phyloP scores from a whole-genome alignment of 2,329 filamentous ascomycete genomes.

The Xylariaceae sp. region DNA sequence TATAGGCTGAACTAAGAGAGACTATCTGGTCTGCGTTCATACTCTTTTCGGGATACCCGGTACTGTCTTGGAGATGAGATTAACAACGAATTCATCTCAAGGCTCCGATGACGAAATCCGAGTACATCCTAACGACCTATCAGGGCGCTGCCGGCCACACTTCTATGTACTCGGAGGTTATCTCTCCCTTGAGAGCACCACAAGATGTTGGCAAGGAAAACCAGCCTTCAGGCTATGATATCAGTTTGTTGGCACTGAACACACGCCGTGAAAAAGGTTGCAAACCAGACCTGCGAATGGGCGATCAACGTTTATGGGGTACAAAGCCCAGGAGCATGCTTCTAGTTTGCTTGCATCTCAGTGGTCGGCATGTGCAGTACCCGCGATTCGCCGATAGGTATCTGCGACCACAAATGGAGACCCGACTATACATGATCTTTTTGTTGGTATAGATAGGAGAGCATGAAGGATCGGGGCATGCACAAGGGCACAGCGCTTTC shows the following conservation, averaged over 20 bases:
- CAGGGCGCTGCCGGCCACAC: background rate
- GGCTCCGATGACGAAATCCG: background rate
- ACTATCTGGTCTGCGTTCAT: slow-evolving; percentile 1
- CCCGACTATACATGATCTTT: background rate
- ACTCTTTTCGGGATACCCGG: background rate
- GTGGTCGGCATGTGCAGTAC: background rate
- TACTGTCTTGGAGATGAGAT: background rate
- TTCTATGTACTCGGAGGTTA: background rate
- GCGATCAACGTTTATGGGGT: slow-evolving; percentile 6
- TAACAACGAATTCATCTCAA: slow-evolving; percentile 1
- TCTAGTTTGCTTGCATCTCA: slow-evolving; percentile 2
- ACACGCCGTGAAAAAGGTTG: background rate
- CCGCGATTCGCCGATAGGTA: background rate
- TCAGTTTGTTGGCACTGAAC: background rate
- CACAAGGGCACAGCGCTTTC: background rate
- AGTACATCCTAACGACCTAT: background rate
- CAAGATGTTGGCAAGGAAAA: slow-evolving; percentile 6
- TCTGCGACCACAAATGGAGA: background rate
- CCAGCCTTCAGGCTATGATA: background rate
- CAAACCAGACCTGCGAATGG: slow-evolving; percentile 12
- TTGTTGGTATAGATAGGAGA: slow-evolving; percentile 1
- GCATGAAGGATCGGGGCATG: background rate
- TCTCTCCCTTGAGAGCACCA: slow-evolving; percentile 1
- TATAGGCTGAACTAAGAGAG: background rate
- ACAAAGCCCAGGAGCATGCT: slow-evolving; percentile 2